Percentiles rank a stretch among this genome's conserved stretches.
phyloP scores from a whole-genome alignment of 306 rosid genomes.

The Rubus parviflorus region DNA sequence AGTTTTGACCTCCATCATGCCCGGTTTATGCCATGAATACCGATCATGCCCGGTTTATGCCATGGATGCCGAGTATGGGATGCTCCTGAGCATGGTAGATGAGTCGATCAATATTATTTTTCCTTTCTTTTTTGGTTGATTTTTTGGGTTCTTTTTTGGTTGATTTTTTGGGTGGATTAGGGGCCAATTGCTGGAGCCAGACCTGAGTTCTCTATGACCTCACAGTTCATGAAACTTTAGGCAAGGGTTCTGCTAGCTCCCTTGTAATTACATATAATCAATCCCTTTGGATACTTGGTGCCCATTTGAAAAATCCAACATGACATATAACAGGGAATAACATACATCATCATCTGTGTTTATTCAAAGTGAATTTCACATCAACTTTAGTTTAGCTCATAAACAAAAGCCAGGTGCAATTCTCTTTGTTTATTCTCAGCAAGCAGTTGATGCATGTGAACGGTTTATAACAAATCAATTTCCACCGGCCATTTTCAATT shows the following conservation, averaged over 20 bases:
- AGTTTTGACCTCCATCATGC: not conserved
- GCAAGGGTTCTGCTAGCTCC: not conserved
- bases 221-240: not conserved
- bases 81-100: too few relatives aligned
- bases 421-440: slow-evolving; percentile 5
- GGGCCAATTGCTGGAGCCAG: not conserved
- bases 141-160: not conserved
- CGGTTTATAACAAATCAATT: not conserved
- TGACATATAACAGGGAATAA: not conserved
- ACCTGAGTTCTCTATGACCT: not conserved
- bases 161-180: not conserved
- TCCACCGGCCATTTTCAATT: not conserved
- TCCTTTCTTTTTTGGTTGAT: not conserved
- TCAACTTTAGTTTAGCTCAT: not conserved
- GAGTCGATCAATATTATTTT: too few relatives aligned
- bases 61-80: too few relatives aligned
- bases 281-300: too few relatives aligned
- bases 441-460: slow-evolving; percentile 16
- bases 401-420: slow-evolving; percentile 4
- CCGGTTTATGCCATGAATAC: too few relatives aligned
- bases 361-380: not conserved
- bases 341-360: not conserved
- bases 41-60: too few relatives aligned
- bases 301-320: slow-evolving; percentile 13
- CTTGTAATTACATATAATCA: not conserved